Conservation (phyloP, 768 basidiomycete species). For the Agrocybe pediades region DNA sequence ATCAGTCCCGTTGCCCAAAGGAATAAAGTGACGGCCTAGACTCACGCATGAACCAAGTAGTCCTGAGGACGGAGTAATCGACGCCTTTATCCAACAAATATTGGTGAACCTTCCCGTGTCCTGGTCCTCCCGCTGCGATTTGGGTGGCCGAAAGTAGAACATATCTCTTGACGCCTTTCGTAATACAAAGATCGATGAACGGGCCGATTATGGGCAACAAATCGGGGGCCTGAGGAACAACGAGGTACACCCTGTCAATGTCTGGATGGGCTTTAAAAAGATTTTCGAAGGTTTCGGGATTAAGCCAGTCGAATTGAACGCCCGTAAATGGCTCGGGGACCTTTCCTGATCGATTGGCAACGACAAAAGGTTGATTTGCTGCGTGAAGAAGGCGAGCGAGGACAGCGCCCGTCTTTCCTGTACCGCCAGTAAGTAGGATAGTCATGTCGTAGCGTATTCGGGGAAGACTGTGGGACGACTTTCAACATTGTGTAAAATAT, state of each 20-base stretch:
- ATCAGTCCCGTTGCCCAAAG: not conserved
- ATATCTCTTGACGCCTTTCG: conserved; percentile 33
- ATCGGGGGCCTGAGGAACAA: conserved; percentile 21
- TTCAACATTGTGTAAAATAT: not conserved
- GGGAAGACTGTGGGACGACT: not conserved
- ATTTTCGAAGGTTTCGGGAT: conserved; percentile 31
- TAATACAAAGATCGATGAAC: conserved; percentile 30
- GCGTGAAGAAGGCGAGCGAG: conserved; percentile 26
- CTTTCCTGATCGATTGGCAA: conserved; percentile 26
- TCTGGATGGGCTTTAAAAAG: conserved; percentile 27
- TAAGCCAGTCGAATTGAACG: conserved; percentile 38
- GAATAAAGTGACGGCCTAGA: not conserved
- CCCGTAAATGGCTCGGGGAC: conserved; percentile 27
- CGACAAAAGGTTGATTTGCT: conserved; percentile 23
- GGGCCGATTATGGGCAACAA: conserved; percentile 21
- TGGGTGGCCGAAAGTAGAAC: conserved; percentile 28
- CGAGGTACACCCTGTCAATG: conserved; percentile 22
- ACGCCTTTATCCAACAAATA: conserved; percentile 30
- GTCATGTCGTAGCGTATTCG: conserved; percentile 22
- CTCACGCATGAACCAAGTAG: conserved; percentile 23
- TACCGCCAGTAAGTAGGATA: conserved; percentile 35
- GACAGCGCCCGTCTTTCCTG: conserved; percentile 28
- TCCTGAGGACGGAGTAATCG: conserved; percentile 34
- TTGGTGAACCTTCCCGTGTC: conserved; percentile 31
- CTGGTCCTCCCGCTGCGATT: conserved; percentile 18